A percentile compares a stretch with the other conserved stretches of the same genome.
phyloP scores from a whole-genome alignment of 306 rosid genomes.

The Mucuna pruriens region DNA sequence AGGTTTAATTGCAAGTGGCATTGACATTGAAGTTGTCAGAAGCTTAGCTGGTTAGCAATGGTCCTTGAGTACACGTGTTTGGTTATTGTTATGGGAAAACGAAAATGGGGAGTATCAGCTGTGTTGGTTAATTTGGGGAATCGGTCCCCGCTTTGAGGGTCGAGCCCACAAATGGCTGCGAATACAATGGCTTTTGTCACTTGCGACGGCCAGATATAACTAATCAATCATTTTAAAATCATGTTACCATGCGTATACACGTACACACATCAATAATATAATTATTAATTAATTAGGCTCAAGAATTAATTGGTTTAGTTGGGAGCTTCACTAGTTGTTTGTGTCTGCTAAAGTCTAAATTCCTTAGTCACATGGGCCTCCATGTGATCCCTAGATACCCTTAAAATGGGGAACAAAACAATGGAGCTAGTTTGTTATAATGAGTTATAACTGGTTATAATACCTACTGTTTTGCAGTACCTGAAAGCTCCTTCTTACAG shows the following conservation, averaged over 20 bases:
- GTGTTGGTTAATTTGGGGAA: slow-evolving; percentile 11
- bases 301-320: background rate
- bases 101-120: background rate
- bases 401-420: slow-evolving; percentile 20
- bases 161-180: slow-evolving; percentile 41
- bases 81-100: background rate
- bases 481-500: background rate
- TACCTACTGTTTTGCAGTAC: background rate
- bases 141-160: slow-evolving; percentile 40
- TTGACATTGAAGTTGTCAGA: slow-evolving; percentile 25
- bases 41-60: slow-evolving; percentile 31
- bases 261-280: background rate
- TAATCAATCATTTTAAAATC: background rate
- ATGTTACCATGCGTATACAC: background rate
- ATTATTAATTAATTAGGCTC: background rate
- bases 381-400: slow-evolving; percentile 23
- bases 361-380: background rate
- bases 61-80: slow-evolving; percentile 30
- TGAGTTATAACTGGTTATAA: background rate
- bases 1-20: background rate
- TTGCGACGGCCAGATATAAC: background rate
- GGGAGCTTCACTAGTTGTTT: background rate
- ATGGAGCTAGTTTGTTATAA: background rate
- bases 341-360: background rate
- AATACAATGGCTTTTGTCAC: background rate